phyloP scores from a whole-genome alignment of 1,139 yeast species.

The Arxiozyma slooffiae region DNA sequence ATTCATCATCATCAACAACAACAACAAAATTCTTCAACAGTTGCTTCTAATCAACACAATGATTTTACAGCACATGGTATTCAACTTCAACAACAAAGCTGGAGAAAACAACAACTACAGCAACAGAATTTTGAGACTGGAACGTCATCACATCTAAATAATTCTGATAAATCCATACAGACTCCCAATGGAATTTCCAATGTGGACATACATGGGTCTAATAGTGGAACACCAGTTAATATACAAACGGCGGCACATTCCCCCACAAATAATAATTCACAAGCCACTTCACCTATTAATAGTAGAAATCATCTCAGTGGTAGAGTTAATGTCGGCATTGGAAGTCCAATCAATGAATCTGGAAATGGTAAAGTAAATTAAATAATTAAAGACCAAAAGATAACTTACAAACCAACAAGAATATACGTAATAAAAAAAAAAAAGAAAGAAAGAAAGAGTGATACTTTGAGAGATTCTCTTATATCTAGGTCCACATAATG shows the following conservation, averaged over 20 bases:
- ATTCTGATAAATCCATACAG: conserved; percentile 24
- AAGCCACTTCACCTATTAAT: neutral
- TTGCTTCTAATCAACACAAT: conserved; percentile 16
- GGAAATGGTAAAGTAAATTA: conserved; percentile 20
- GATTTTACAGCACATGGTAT: conserved; percentile 28
- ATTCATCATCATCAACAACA: conserved; percentile 14
- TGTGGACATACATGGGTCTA: neutral
- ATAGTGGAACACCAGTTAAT: conserved; percentile 7
- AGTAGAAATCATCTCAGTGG: conserved; percentile 15
- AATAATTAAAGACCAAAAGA: neutral
- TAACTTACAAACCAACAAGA: neutral
- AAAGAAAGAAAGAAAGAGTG: neutral
- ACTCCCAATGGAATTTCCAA: conserved; percentile 9
- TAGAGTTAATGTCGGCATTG: conserved; percentile 19
- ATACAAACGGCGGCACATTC: conserved; percentile 8
- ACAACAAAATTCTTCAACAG: conserved; percentile 28
- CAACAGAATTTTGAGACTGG: conserved; percentile 28
- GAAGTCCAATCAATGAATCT: conserved; percentile 14
- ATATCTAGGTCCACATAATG: neutral
- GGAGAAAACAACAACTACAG: conserved; percentile 33
- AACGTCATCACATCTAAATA: conserved; percentile 22
- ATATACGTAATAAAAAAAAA: too few relatives aligned
- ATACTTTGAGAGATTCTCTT: too few relatives aligned
- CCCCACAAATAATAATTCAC: neutral
- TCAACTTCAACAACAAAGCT: conserved; percentile 32